Evolutionary conservation across 1,284 basidiomycete genomes (phyloP).

Genomic region (Heliocybe sulcata): DNA sequence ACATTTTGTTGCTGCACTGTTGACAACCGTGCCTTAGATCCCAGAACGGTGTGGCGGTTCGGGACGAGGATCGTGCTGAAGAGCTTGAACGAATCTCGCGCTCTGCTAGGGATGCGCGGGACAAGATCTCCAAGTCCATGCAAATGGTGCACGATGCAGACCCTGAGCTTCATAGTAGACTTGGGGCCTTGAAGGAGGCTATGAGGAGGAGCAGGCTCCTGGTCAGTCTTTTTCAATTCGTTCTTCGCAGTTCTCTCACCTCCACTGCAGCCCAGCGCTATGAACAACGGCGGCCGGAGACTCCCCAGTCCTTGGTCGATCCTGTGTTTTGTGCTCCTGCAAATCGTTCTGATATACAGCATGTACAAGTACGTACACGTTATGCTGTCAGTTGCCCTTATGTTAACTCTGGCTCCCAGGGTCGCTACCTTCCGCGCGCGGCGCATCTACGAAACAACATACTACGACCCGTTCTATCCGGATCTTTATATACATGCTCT

Average conservation of each 20-base stretch:
- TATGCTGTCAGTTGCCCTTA: neutral
- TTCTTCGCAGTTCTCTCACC: constrained; percentile 16
- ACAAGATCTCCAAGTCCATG: constrained; percentile 34
- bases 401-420: constrained; percentile 16
- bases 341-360: constrained; percentile 22
- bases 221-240: constrained; percentile 20
- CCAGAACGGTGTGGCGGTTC: constrained; percentile 23
- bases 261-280: constrained; percentile 12
- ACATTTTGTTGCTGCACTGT: constrained; percentile 3
- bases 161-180: constrained; percentile 25
- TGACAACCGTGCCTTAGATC: constrained; percentile 21
- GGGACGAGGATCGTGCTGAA: constrained; percentile 36
- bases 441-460: constrained; percentile 46
- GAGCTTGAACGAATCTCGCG: constrained; percentile 49
- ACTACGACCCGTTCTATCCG: constrained; percentile 68
- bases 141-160: constrained; percentile 25
- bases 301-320: constrained; percentile 9
- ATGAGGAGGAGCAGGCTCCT: constrained; percentile 26
- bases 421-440: constrained; percentile 31
- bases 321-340: constrained; percentile 16
- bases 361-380: constrained; percentile 26
- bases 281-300: constrained; percentile 10
- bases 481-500: constrained; percentile 51
- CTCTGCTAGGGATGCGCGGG: constrained; percentile 39
- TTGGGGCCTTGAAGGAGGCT: constrained; percentile 27